These are phyloP conservation scores for Lepidium didymum DNA, from an alignment of 345 rosid genomes.

Conservation along the genomic window DNA sequence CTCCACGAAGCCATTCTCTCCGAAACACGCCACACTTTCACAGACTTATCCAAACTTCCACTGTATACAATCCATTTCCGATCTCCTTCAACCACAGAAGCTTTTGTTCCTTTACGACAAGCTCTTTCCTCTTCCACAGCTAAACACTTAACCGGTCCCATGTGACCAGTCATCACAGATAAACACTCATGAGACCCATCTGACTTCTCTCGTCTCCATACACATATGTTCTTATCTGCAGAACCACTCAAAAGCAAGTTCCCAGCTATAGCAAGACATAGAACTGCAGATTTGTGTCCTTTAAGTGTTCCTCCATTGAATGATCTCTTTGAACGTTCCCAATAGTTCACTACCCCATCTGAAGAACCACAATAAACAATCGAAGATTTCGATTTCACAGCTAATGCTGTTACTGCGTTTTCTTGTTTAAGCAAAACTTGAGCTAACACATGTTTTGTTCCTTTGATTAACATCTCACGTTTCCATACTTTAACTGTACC, in stretches of 20 bases:
- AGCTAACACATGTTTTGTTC: slow-evolving; percentile 48
- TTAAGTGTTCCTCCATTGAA: slow-evolving; percentile 48
- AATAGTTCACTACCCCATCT: slow-evolving; percentile 54
- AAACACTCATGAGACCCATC: slow-evolving; percentile 53
- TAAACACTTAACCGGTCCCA: slow-evolving; percentile 80
- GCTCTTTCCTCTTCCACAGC: slow-evolving; percentile 46
- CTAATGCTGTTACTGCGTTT: slow-evolving; percentile 67
- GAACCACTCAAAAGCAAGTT: slow-evolving; percentile 75
- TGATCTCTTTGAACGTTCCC: slow-evolving; percentile 49
- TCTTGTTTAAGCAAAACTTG: slow-evolving; percentile 62
- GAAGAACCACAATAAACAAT: slow-evolving; percentile 73
- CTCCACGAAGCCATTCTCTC: slow-evolving; percentile 36
- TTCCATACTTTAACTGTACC: slow-evolving; percentile 66
- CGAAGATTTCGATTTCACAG: slow-evolving; percentile 36
- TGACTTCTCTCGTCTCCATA: slow-evolving; percentile 56
- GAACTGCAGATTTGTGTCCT: slow-evolving; percentile 63
- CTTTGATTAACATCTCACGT: slow-evolving; percentile 47
- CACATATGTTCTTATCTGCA: slow-evolving; percentile 71
- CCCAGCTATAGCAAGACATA: slow-evolving; percentile 52
- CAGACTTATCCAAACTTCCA: slow-evolving; percentile 80
- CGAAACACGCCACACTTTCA: slow-evolving; percentile 75
- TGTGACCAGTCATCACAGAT: slow-evolving; percentile 60
- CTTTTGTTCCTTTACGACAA: not conserved
- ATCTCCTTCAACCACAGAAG: slow-evolving; percentile 6
- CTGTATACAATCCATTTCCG: slow-evolving; percentile 56